Evolutionary conservation across 2,329 filamentous ascomycete species (phyloP).

Genomic region (Claviceps sp.): DNA sequence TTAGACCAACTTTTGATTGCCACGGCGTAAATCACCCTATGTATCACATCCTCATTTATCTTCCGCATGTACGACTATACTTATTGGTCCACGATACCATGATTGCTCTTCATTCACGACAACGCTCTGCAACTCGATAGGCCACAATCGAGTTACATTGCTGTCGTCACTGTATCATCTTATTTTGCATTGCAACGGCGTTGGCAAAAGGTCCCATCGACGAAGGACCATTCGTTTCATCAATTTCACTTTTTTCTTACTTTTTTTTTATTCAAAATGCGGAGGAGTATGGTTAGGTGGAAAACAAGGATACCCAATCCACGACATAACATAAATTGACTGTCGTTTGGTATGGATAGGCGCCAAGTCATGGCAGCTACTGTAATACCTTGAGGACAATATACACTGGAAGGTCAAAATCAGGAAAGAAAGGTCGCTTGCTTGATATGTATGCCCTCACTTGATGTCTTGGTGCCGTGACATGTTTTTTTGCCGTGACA

Average conservation of each 20-base stretch:
- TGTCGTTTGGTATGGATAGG: constrained; percentile 12
- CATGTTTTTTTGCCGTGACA: too few relatives aligned
- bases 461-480: too few relatives aligned
- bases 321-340: constrained; percentile 29
- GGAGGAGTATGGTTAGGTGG: constrained; percentile 21
- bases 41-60: constrained; percentile 12
- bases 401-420: constrained; percentile 9
- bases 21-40: constrained; percentile 5
- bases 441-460: too few relatives aligned
- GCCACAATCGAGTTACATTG: constrained; percentile 11
- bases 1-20: constrained; percentile 18
- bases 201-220: constrained; percentile 26
- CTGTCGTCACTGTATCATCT: constrained; percentile 25
- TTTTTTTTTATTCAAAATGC: constrained; percentile 2
- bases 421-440: not conserved
- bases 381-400: constrained; percentile 18
- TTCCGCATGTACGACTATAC: constrained; percentile 27
- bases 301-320: constrained; percentile 24
- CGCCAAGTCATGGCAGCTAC: constrained; percentile 7
- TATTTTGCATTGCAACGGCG: constrained; percentile 45
- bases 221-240: constrained; percentile 16
- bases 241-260: not conserved
- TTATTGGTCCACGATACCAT: constrained; percentile 33
- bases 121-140: constrained; percentile 10
- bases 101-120: constrained; percentile 22